These are phyloP conservation scores for Melanopsichium pennsylvanicum DNA, from an alignment of 1,284 basidiomycete genomes.

Conservation along the genomic window DNA sequence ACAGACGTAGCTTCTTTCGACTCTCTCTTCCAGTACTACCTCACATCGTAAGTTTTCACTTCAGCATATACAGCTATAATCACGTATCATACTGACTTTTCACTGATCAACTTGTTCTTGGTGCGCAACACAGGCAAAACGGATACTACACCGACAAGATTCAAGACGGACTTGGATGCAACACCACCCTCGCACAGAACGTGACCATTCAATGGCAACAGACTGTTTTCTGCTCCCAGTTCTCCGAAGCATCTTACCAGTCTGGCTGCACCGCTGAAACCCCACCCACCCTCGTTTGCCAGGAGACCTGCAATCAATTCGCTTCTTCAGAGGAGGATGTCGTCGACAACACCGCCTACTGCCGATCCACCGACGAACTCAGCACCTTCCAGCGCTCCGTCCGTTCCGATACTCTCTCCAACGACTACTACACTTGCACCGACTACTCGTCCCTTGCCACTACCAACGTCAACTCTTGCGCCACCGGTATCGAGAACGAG, in stretches of 20 bases:
- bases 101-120: not conserved
- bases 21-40: slow-evolving; percentile 65
- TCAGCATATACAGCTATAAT: not conserved
- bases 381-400: slow-evolving; percentile 46
- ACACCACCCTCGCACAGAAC: slow-evolving; percentile 48
- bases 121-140: slow-evolving; percentile 23
- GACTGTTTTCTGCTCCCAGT: slow-evolving; percentile 60
- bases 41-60: slow-evolving; percentile 50
- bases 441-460: slow-evolving; percentile 67
- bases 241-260: slow-evolving; percentile 53
- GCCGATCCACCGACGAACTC: slow-evolving; percentile 50
- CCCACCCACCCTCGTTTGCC: slow-evolving; percentile 58
- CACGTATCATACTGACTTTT: not conserved
- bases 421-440: slow-evolving; percentile 66
- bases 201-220: slow-evolving; percentile 57
- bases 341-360: slow-evolving; percentile 57
- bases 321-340: slow-evolving; percentile 46
- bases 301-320: slow-evolving; percentile 57
- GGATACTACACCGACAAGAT: slow-evolving; percentile 61
- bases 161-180: slow-evolving; percentile 50
- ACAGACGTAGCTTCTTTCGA: slow-evolving; percentile 67
- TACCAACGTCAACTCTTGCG: slow-evolving; percentile 65
- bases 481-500: slow-evolving; percentile 67
- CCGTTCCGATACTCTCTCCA: slow-evolving; percentile 60
- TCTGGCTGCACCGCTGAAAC: slow-evolving; percentile 50